Evolutionary conservation across 2,329 filamentous ascomycete species (phyloP), one percentile per base, ranked within the genome.

Genomic region (Aspergillus puulaauensis): DNA sequence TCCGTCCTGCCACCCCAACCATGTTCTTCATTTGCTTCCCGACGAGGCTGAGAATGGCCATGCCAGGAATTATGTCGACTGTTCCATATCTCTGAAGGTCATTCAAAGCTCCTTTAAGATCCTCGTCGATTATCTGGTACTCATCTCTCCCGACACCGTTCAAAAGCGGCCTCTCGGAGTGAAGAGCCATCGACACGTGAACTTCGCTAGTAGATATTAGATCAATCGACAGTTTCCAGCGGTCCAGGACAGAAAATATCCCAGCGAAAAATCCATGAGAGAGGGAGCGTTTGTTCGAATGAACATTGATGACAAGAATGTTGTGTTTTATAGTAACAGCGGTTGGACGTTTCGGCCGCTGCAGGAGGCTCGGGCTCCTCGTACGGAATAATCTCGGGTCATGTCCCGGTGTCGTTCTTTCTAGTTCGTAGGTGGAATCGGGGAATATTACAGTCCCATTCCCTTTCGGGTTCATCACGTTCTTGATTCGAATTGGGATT

Each of bases 1-100:
- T 98, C 66, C 85, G 87, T 27, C 95, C 95, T 7, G 90, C 90
- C 62, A 99, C 91, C 61, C 95, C 95, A 57, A 90, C 82, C 92
- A 98, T 97, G 75, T 96, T 95, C 81, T 96, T 96, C 88, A 99
- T 91, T 76, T 98, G 91, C 60, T 91, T 90, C 49, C 95, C 95
- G 0, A 99, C 93, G 52, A 99, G 79, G 69, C 91, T 96, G 60
- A 99, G 82, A 71, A 99, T 99, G 8, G 93, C 92, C 93, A 99
- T 97, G 70, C 92, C 86, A 3, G 88, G 85, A 33, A 97, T 85
- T 40, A 98, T 87, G 70, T 95, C 96, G 54, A 99, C 93, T 43
- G 95, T 90, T 9, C 95, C 95, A 68, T 90, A 93, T 61, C 89
- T 85, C 59, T 86, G 81, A 24, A 99, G 80, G 69, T 95, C 90